Conservation (phyloP, 495 filamentous ascomycete genomes). For the Penicillium salamii region DNA sequence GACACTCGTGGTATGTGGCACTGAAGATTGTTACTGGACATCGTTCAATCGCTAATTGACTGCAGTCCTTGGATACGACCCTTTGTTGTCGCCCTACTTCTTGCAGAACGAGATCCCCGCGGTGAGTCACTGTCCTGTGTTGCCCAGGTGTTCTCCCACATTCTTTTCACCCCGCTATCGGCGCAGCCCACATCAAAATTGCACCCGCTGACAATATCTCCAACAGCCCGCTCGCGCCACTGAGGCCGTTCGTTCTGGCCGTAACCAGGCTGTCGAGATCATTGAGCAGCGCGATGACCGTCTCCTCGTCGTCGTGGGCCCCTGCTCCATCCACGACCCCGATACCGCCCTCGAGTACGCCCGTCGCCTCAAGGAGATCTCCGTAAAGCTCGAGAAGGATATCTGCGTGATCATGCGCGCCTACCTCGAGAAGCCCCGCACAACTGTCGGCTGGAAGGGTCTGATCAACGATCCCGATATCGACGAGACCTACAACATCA, state of each 20-base stretch:
- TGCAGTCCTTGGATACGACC: conserved; percentile 90
- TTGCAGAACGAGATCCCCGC: conserved; percentile 87
- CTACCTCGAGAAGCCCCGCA: conserved; percentile 98
- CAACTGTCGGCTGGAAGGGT: conserved; percentile 99
- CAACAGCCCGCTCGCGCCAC: conserved; percentile 45
- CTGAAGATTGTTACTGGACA: not conserved
- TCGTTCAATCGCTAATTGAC: not conserved
- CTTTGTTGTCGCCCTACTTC: conserved; percentile 84
- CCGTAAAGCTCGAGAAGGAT: conserved; percentile 73
- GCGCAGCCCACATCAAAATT: not conserved
- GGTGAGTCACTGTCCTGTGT: conserved; percentile 49
- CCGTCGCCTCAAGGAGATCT: conserved; percentile 66
- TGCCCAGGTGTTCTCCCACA: not conserved
- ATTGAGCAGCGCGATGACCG: conserved; percentile 80
- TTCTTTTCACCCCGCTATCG: conserved; percentile 10
- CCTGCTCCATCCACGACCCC: conserved; percentile 97
- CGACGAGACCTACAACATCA: conserved; percentile 96
- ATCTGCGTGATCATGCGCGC: conserved; percentile 94
- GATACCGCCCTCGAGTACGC: conserved; percentile 85
- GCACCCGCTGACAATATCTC: conserved; percentile 9
- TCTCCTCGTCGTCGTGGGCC: conserved; percentile 89
- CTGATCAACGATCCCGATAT: conserved; percentile 99
- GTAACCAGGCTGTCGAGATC: conserved; percentile 76
- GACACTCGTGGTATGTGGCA: conserved; percentile 49
- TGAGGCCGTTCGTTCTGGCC: conserved; percentile 76